A percentile compares a stretch with the other conserved stretches of the same genome.
Conservation (phyloP, 306 rosid genomes). For the Cucurbita ficifolia region DNA sequence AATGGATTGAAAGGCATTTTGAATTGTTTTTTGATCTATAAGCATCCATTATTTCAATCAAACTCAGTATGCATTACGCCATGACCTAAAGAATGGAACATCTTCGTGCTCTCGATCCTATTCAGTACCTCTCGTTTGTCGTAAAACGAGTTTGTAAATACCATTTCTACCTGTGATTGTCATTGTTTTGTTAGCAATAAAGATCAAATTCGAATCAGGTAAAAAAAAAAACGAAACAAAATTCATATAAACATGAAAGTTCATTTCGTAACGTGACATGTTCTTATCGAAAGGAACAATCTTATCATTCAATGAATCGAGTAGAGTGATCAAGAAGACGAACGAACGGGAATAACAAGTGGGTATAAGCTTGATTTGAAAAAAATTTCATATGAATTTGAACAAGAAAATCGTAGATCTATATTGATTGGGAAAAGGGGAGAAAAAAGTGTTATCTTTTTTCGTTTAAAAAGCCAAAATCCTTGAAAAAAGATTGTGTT, state of each 20-base stretch:
- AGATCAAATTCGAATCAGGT: background rate
- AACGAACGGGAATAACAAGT: background rate
- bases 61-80: background rate
- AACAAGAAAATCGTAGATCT: background rate
- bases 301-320: background rate
- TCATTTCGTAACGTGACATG: background rate
- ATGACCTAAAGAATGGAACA: background rate
- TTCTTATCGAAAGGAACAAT: background rate
- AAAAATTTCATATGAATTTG: background rate
- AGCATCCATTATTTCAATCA: conserved; percentile 1
- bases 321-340: background rate
- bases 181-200: background rate
- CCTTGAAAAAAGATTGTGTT: background rate
- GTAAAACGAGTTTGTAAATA: no score
- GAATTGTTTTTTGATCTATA: background rate
- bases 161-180: no score
- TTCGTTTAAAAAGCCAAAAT: background rate
- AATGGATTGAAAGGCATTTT: conserved; percentile 14
- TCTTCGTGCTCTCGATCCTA: background rate
- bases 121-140: background rate
- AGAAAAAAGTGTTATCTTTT: background rate
- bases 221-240: background rate
- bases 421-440: background rate
- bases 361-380: background rate
- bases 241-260: background rate